Percentiles rank a stretch among this genome's conserved stretches.
phyloP scores from a whole-genome alignment of 768 basidiomycete species.

The Pleurotus eryngii region DNA sequence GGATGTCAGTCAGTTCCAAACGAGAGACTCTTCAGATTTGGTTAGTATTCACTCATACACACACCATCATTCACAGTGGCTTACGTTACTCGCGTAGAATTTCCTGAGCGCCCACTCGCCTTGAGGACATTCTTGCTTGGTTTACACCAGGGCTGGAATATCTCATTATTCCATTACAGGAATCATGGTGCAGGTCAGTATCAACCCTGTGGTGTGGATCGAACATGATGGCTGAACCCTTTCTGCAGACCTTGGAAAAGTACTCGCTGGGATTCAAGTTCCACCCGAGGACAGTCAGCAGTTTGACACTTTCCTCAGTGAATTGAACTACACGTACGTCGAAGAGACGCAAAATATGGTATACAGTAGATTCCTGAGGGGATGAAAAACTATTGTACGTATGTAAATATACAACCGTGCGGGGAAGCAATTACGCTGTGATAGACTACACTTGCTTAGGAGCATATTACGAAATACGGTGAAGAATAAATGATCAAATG shows the following conservation, averaged over 20 bases:
- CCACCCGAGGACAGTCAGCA: slow-evolving; percentile 61
- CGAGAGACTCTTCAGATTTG: slow-evolving; percentile 91
- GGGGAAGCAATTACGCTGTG: neutral
- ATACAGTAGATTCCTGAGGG: slow-evolving; percentile 68
- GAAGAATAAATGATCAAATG: slow-evolving; percentile 9
- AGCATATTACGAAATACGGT: slow-evolving; percentile 7
- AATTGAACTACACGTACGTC: slow-evolving; percentile 82
- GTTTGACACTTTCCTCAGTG: slow-evolving; percentile 73
- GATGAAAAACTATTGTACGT: slow-evolving; percentile 14
- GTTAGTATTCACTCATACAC: slow-evolving; percentile 41
- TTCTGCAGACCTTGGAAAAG: slow-evolving; percentile 79
- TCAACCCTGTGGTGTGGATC: neutral
- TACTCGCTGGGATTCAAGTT: slow-evolving; percentile 92
- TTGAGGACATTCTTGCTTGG: slow-evolving; percentile 86
- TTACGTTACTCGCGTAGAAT: slow-evolving; percentile 53
- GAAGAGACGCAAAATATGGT: slow-evolving; percentile 92
- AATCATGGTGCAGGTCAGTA: slow-evolving; percentile 88
- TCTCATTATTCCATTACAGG: slow-evolving; percentile 95
- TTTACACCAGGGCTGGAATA: slow-evolving; percentile 85
- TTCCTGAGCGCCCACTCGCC: slow-evolving; percentile 92
- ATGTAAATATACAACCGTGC: too few species aligned
- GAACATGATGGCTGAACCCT: slow-evolving; percentile 1
- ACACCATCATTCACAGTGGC: neutral
- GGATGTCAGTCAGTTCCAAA: slow-evolving; percentile 73
- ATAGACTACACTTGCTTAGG: slow-evolving; percentile 1